Percentiles rank a stretch among this genome's conserved stretches.
phyloP scores from a whole-genome alignment of 2,329 filamentous ascomycete species.

The Ascocoryne sarcoides region DNA sequence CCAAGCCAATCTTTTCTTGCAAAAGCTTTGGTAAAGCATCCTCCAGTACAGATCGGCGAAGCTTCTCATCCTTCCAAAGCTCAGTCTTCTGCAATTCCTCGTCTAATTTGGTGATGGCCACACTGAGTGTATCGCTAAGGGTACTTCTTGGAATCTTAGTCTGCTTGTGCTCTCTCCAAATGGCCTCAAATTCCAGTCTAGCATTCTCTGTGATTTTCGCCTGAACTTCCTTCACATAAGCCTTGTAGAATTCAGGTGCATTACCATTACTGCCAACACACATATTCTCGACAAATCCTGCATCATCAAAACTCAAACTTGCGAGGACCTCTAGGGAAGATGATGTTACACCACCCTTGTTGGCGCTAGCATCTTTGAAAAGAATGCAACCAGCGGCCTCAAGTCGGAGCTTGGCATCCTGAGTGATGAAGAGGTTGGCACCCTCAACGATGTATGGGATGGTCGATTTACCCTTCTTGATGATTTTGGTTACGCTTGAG shows the following conservation, averaged over 20 bases:
- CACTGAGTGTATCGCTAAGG: conserved; percentile 83
- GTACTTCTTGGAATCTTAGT: conserved; percentile 73
- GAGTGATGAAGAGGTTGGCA: conserved; percentile 96
- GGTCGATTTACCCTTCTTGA: conserved; percentile 76
- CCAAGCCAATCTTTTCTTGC: conserved; percentile 81
- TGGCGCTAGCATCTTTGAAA: conserved; percentile 96
- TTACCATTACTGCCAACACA: conserved; percentile 71
- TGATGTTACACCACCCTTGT: conserved; percentile 97
- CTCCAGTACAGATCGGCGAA: conserved; percentile 67
- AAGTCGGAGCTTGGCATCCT: conserved; percentile 91
- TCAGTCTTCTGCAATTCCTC: conserved; percentile 93
- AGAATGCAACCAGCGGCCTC: conserved; percentile 92
- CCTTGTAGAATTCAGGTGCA: conserved; percentile 82
- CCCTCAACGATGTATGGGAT: conserved; percentile 97
- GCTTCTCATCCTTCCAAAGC: conserved; percentile 74
- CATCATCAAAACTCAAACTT: conserved; percentile 87
- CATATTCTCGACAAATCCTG: conserved; percentile 86
- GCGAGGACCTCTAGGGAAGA: conserved; percentile 95
- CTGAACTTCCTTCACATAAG: conserved; percentile 89
- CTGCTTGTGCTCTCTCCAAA: conserved; percentile 87
- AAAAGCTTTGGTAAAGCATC: conserved; percentile 83
- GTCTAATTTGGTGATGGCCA: conserved; percentile 92
- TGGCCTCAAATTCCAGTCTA: conserved; percentile 89
- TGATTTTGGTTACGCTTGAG: conserved; percentile 76
- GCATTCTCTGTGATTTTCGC: conserved; percentile 86